Evolutionary conservation across 495 filamentous ascomycete genomes (phyloP).

Genomic region (Neurospora intermedia): DNA sequence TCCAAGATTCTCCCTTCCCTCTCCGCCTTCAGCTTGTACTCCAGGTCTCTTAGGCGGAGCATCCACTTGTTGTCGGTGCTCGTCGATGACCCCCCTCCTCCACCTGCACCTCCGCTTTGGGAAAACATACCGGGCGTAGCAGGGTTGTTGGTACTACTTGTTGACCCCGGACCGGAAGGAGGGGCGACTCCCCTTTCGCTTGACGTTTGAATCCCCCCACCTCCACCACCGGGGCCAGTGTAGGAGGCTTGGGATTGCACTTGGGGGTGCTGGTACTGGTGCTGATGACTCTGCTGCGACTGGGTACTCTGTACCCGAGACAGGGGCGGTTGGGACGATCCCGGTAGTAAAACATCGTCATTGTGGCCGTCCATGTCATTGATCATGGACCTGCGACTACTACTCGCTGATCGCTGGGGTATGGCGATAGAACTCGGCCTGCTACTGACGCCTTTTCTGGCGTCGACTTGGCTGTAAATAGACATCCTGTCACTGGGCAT

Average conservation of each 20-base stretch:
- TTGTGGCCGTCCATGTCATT: not conserved
- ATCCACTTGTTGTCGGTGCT: conserved; percentile 61
- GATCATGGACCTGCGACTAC: not conserved
- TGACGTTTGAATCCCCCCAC: not conserved
- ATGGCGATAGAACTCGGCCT: conserved; percentile 19
- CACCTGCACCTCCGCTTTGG: not conserved
- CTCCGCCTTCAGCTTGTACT: conserved; percentile 81
- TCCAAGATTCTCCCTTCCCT: conserved; percentile 79
- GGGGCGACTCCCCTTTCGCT: not conserved
- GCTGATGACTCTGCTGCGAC: not conserved
- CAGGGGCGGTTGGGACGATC: not conserved
- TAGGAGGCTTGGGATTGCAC: not conserved
- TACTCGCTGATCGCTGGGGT: conserved; percentile 2
- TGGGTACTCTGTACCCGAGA: not conserved
- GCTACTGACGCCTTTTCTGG: conserved; percentile 22
- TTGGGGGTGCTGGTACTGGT: conserved; percentile 1
- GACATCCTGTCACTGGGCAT: conserved; percentile 17
- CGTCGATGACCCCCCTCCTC: not conserved
- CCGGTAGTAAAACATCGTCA: not conserved
- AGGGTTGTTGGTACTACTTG: not conserved
- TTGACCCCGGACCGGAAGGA: not conserved
- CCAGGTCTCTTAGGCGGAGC: conserved; percentile 72
- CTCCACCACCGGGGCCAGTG: not conserved
- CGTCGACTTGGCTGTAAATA: conserved; percentile 17
- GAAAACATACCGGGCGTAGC: not conserved